Conservation (phyloP, 1,284 basidiomycete species). For the Jaminaea rosea region DNA sequence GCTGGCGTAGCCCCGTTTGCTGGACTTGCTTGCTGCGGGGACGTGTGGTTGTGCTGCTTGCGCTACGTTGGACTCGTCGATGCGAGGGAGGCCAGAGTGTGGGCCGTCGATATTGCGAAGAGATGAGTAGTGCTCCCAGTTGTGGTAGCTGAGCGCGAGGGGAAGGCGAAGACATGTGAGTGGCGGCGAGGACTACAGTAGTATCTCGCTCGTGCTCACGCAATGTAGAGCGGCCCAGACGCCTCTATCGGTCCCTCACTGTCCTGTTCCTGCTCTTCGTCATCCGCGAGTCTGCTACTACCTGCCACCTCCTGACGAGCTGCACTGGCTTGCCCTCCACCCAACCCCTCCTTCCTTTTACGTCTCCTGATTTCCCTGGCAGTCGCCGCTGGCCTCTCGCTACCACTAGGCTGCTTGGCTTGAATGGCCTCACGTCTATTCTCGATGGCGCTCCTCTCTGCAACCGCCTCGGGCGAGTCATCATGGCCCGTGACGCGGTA, state of each 20-base stretch:
- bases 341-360: conserved; percentile 10
- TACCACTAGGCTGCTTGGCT: conserved; percentile 13
- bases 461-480: conserved; percentile 34
- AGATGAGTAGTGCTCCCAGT: conserved; percentile 90
- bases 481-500: conserved; percentile 46
- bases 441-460: conserved; percentile 19
- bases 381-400: conserved; percentile 15
- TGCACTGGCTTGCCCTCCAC: background rate
- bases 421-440: conserved; percentile 20
- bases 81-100: conserved; percentile 65
- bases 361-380: conserved; percentile 17
- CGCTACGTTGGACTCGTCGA: conserved; percentile 52
- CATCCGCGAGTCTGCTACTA: background rate
- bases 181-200: background rate
- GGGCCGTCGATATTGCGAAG: conserved; percentile 77
- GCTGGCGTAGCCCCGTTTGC: background rate
- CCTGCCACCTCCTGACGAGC: too few relatives aligned
- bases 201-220: too few relatives aligned
- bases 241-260: conserved; percentile 16
- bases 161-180: background rate
- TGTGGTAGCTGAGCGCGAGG: conserved; percentile 60
- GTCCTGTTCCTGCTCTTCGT: background rate
- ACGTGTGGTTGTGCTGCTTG: conserved; percentile 2
- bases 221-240: conserved; percentile 39
- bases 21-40: background rate